Evolutionary conservation across 129 eudicot genomes (phyloP).

Genomic region (Ambrosia artemisiifolia): DNA sequence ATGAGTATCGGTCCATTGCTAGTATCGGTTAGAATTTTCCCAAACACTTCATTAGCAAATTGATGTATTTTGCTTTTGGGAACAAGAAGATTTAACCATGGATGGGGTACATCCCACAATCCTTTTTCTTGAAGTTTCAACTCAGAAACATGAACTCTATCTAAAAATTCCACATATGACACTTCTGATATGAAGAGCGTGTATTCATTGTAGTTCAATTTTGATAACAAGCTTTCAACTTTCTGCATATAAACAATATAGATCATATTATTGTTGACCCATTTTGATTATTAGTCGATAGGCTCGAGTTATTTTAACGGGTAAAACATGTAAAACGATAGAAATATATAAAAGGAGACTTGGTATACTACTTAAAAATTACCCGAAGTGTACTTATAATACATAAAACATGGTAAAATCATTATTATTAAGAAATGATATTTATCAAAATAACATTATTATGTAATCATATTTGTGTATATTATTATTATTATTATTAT

Average conservation of each 20-base stretch:
- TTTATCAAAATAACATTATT: too few species aligned
- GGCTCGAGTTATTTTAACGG: too few species aligned
- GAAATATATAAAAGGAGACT: too few species aligned
- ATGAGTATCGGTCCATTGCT: slow-evolving; percentile 94
- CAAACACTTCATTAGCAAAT: slow-evolving; percentile 73
- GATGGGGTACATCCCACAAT: slow-evolving; percentile 94
- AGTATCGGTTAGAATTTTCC: slow-evolving; percentile 80
- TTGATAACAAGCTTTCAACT: slow-evolving; percentile 52
- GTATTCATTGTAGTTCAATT: slow-evolving; percentile 54
- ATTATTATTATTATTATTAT: too few species aligned
- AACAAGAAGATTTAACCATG: slow-evolving; percentile 91
- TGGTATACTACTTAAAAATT: too few species aligned
- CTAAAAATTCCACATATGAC: slow-evolving; percentile 71
- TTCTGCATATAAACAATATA: slow-evolving; percentile 47
- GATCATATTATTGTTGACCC: background rate
- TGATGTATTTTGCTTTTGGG: slow-evolving; percentile 65
- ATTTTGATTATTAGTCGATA: too few species aligned
- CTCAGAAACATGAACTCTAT: slow-evolving; percentile 81
- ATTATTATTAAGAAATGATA: too few species aligned
- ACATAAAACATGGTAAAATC: too few species aligned
- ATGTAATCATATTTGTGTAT: background rate
- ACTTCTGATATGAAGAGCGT: slow-evolving; percentile 83
- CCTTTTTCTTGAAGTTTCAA: slow-evolving; percentile 72
- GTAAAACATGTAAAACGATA: too few species aligned
- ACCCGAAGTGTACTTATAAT: too few species aligned